Evolutionary conservation across 805 yeast species (phyloP).

Genomic region (Pichia cephalocereana): DNA sequence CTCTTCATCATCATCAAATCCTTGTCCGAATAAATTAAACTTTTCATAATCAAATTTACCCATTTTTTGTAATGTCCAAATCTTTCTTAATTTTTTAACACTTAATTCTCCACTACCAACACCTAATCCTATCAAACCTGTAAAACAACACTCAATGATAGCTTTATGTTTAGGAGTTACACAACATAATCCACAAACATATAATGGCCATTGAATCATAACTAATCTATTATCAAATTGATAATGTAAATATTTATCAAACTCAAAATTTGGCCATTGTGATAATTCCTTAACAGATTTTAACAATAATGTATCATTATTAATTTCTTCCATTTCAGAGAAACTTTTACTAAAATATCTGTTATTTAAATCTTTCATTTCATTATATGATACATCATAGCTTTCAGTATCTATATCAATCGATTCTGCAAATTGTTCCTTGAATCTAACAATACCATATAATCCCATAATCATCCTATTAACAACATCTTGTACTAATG

Average conservation of each 20-base stretch:
- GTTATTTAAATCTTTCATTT: not conserved
- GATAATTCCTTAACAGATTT: not conserved
- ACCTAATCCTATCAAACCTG: slow-evolving; percentile 26
- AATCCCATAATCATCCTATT: slow-evolving; percentile 23
- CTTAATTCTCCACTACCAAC: slow-evolving; percentile 30
- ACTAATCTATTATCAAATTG: slow-evolving; percentile 28
- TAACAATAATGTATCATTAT: not conserved
- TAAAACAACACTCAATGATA: slow-evolving; percentile 27
- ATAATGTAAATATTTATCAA: slow-evolving; percentile 22
- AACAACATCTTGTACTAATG: slow-evolving; percentile 24
- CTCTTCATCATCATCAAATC: slow-evolving; percentile 17
- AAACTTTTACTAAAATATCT: not conserved
- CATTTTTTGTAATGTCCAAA: slow-evolving; percentile 25
- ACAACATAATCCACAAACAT: slow-evolving; percentile 28
- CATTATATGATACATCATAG: not conserved
- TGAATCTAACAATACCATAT: slow-evolving; percentile 15
- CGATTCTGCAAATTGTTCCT: slow-evolving; percentile 3
- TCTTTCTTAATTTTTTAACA: slow-evolving; percentile 20
- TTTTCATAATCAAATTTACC: slow-evolving; percentile 18
- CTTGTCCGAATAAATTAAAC: slow-evolving; percentile 16
- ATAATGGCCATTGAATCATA: slow-evolving; percentile 31
- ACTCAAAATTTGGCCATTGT: slow-evolving; percentile 13
- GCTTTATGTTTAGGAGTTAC: slow-evolving; percentile 22
- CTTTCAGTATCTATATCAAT: not conserved
- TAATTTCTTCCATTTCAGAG: slow-evolving; percentile 1